phyloP scores from a whole-genome alignment of 2,329 filamentous ascomycete species.

The Penicillium nordicum region DNA sequence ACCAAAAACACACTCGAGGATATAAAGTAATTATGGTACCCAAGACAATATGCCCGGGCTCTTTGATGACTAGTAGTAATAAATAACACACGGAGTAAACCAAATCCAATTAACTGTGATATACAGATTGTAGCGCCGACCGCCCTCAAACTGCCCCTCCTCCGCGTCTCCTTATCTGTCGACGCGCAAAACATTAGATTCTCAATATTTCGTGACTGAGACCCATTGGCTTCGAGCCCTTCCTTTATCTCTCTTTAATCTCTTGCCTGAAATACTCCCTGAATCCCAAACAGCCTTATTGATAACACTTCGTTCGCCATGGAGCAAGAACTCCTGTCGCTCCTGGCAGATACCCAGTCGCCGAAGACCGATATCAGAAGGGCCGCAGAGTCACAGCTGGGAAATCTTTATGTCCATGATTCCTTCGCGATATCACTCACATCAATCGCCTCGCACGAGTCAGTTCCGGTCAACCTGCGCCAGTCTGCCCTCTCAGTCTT shows the following conservation, averaged over 20 bases:
- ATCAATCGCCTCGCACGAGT: conserved; percentile 73
- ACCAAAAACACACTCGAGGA: neutral
- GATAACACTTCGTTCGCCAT: conserved; percentile 48
- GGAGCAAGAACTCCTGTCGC: conserved; percentile 87
- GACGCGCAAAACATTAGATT: conserved; percentile 14
- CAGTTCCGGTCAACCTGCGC: conserved; percentile 69
- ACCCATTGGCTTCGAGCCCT: conserved; percentile 1
- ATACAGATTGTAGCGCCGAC: neutral
- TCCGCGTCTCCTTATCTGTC: conserved; percentile 16
- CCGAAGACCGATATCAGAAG: conserved; percentile 72
- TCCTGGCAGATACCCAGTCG: conserved; percentile 83
- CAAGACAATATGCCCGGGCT: neutral
- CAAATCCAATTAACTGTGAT: no score
- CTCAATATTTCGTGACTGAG: conserved; percentile 1
- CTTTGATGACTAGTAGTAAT: neutral
- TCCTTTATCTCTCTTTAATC: neutral
- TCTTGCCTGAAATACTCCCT: no score
- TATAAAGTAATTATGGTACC: neutral
- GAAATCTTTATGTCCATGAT: conserved; percentile 63
- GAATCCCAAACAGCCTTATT: neutral
- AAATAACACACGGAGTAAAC: neutral
- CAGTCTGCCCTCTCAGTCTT: conserved; percentile 78
- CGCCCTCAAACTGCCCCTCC: conserved; percentile 18
- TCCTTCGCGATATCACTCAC: conserved; percentile 77
- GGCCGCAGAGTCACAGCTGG: conserved; percentile 79